Base-by-base conservation (phyloP, 78 protist genomes). In the Creolimax fragrantissima region DNA sequence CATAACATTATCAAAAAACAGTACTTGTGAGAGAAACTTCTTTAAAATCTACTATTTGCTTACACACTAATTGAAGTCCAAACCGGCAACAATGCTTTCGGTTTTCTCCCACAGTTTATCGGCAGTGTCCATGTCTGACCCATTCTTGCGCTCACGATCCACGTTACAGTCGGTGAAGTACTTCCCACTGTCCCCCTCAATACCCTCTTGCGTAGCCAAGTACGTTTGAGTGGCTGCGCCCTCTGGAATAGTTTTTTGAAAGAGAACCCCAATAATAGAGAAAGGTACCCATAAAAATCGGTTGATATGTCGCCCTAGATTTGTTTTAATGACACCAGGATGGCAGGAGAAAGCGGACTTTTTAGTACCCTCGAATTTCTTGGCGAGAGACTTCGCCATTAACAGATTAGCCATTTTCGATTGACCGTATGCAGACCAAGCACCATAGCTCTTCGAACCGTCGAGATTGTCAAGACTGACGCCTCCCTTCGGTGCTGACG, bases 91-190 rank as follows among this genome's bases (percentile, higher is more conserved):
- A 88, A 88, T 88, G 24, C 6, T 6, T 88, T 88, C 90, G 24
- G 90, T 35, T n/a, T 45, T 47, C 0, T 35, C 67, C 90, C 90
- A 88, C 90, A 88, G 47, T 11, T 35, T 88, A 35, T 88, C 90
- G 17, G 90, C 90, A 88, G 90, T 88, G 11, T 2, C 90, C 58
- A 88, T 88, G 47, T 88, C 90, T 7, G 90, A 45, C 32, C 90
- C 90, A 35, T 88, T 6, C 11, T 35, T 6, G 6, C 67, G 17
- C 47, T 88, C 90, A 41, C 44, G 24, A 6, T 7, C 11, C 41
- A n/a, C 67, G 6, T 88, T 88, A n/a, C 90, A 88, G 42, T 88
- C 90, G 5, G 17, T 6, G 32, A 7, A 88, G 47, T 88, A 88
- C 17, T 39, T 35, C 81, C 90, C 90, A 88, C 67, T 88, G 35